Evolutionary conservation across 176 grass and related monocot species (phyloP).

Genomic region (Tillandsia leiboldiana): DNA sequence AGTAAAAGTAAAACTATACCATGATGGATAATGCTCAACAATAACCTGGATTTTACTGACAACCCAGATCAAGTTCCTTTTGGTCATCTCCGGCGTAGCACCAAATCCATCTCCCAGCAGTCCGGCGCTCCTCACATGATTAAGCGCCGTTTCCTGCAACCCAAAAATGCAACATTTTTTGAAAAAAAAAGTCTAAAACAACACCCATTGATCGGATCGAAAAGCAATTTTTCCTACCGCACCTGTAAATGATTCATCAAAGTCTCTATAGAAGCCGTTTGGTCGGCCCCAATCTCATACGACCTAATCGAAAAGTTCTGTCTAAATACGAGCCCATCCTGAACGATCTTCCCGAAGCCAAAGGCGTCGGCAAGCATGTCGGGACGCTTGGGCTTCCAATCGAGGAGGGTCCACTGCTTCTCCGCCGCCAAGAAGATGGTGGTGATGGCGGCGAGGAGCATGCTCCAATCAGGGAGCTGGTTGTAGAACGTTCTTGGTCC

Average conservation of each 20-base stretch:
- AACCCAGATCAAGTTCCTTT: conserved; percentile 95
- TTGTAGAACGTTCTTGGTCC: conserved; percentile 76
- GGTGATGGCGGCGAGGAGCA: conserved; percentile 79
- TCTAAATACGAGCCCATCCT: conserved; percentile 72
- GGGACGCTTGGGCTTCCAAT: conserved; percentile 85
- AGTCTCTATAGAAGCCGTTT: conserved; percentile 80
- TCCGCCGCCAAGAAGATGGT: conserved; percentile 90
- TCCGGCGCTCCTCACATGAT: conserved; percentile 84
- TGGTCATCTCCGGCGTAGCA: conserved; percentile 95
- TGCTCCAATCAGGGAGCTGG: conserved; percentile 93
- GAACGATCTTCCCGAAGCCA: conserved; percentile 58
- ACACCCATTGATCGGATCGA: neutral
- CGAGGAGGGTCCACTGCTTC: conserved; percentile 76
- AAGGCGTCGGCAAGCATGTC: conserved; percentile 90
- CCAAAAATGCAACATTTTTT: neutral
- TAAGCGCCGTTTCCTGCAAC: conserved; percentile 90
- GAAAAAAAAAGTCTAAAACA: neutral
- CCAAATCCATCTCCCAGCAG: conserved; percentile 92
- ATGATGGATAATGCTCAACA: conserved; percentile 79
- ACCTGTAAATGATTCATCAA: conserved; percentile 99
- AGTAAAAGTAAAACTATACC: conserved; percentile 37
- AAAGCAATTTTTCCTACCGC: neutral
- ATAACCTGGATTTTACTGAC: conserved; percentile 98
- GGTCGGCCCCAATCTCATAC: conserved; percentile 88
- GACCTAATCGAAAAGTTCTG: conserved; percentile 91